These are phyloP conservation scores for Parastagonospora avenae DNA, from an alignment of 2,329 filamentous ascomycete species.

Conservation along the genomic window DNA sequence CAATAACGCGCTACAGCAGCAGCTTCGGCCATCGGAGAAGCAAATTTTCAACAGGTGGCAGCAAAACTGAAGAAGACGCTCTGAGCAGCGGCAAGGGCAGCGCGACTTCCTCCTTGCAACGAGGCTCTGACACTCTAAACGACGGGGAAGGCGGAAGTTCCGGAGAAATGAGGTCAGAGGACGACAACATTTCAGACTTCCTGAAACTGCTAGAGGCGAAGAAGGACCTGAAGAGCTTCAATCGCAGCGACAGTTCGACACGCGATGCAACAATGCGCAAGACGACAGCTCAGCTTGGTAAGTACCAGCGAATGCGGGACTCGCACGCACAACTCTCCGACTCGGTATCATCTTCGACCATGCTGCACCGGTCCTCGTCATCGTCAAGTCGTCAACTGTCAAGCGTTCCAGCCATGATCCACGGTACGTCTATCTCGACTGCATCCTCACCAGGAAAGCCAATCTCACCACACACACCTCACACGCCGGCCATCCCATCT, in stretches of 20 bases:
- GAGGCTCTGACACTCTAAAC: constrained; percentile 78
- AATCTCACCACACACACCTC: constrained; percentile 85
- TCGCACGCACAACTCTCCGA: constrained; percentile 89
- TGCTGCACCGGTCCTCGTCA: constrained; percentile 81
- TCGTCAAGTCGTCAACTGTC: constrained; percentile 76
- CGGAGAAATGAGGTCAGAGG: constrained; percentile 75
- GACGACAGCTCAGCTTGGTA: constrained; percentile 78
- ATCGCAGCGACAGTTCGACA: constrained; percentile 62
- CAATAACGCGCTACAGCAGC: constrained; percentile 86
- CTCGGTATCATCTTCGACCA: constrained; percentile 87
- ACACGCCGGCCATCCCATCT: constrained; percentile 91
- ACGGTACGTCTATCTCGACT: constrained; percentile 74
- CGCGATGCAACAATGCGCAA: constrained; percentile 73
- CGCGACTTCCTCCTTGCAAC: constrained; percentile 70
- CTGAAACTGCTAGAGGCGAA: constrained; percentile 85
- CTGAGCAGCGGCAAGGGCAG: constrained; percentile 81
- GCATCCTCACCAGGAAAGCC: constrained; percentile 89
- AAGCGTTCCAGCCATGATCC: constrained; percentile 65
- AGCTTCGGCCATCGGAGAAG: constrained; percentile 88
- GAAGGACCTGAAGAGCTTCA: constrained; percentile 83
- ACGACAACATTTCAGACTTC: constrained; percentile 93
- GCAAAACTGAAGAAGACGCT: constrained; percentile 74
- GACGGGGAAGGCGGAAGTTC: constrained; percentile 68
- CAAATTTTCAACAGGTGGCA: constrained; percentile 75
- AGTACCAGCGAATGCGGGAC: constrained; percentile 87